These are phyloP conservation scores for Xylaria acuta DNA, from an alignment of 495 filamentous ascomycete genomes.

Conservation along the genomic window DNA sequence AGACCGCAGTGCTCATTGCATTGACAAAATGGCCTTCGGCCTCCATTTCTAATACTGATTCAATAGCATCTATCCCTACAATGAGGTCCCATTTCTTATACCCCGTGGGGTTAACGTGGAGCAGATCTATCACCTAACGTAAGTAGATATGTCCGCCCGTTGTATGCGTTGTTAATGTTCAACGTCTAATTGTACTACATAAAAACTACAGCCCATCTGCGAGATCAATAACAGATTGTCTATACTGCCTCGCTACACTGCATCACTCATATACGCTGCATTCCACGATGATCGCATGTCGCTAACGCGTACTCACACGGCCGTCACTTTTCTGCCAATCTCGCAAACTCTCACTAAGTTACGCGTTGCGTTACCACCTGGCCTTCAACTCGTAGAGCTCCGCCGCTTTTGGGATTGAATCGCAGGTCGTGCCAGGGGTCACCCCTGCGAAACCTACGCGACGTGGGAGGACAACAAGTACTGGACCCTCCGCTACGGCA, in stretches of 20 bases:
- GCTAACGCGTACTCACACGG: neutral
- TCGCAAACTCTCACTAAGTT: no score
- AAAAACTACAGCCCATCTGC: neutral
- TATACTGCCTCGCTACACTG: neutral
- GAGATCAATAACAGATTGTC: neutral
- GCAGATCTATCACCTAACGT: neutral
- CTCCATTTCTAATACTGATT: neutral
- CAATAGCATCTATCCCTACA: no score
- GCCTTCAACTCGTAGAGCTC: no score
- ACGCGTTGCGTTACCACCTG: no score
- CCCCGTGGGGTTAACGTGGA: no score
- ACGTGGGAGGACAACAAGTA: no score
- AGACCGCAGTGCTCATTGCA: neutral
- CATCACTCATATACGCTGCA: no score
- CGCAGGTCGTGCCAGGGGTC: no score
- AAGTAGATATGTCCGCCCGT: neutral
- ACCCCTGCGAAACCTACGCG: no score
- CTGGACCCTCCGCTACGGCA: no score
- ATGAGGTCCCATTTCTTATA: no score
- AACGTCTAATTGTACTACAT: neutral
- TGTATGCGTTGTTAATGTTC: neutral
- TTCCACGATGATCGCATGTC: neutral
- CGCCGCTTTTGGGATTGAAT: no score
- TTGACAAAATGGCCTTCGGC: neutral
- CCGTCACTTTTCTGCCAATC: neutral